Evolutionary conservation across 768 basidiomycete genomes (phyloP).

Genomic region (Leccinum aurantiacum): DNA sequence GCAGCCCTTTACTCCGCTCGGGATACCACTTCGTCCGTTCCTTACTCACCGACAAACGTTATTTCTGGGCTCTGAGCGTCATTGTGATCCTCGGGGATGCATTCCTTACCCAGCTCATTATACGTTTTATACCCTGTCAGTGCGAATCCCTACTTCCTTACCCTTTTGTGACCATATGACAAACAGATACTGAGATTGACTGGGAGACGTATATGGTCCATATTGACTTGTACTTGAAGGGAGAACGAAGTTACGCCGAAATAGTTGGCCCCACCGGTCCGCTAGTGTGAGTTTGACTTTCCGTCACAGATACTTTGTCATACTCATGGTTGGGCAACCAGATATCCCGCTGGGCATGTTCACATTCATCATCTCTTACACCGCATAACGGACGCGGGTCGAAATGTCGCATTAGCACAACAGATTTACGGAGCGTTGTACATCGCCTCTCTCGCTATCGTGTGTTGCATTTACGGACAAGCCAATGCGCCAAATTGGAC

Average conservation of each 20-base stretch:
- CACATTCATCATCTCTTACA: conserved; percentile 76
- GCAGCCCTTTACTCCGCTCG: conserved; percentile 1
- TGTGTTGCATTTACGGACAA: conserved; percentile 66
- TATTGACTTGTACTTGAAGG: conserved; percentile 70
- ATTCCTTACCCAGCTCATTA: conserved; percentile 74
- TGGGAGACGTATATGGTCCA: conserved; percentile 97
- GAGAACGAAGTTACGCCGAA: conserved; percentile 77
- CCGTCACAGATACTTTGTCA: not conserved
- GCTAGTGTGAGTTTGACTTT: conserved; percentile 64
- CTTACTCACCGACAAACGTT: conserved; percentile 48
- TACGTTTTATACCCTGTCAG: conserved; percentile 82
- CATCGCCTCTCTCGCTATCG: conserved; percentile 58
- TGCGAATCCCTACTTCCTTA: conserved; percentile 11
- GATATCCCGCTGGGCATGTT: conserved; percentile 94
- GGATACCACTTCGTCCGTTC: conserved; percentile 11
- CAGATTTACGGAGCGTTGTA: conserved; percentile 79
- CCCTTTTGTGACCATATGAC: conserved; percentile 17
- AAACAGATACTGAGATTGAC: conserved; percentile 95
- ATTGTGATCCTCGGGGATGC: conserved; percentile 75
- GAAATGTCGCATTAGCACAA: conserved; percentile 64
- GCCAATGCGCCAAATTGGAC: conserved; percentile 71
- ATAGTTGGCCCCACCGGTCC: conserved; percentile 92
- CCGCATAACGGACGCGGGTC: conserved; percentile 58
- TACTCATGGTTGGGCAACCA: conserved; percentile 31
- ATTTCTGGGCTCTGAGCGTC: conserved; percentile 67